Evolutionary conservation across 345 rosid genomes (phyloP), one percentile per base, ranked within the genome.

Genomic region (Raphanus raphanistrum): DNA sequence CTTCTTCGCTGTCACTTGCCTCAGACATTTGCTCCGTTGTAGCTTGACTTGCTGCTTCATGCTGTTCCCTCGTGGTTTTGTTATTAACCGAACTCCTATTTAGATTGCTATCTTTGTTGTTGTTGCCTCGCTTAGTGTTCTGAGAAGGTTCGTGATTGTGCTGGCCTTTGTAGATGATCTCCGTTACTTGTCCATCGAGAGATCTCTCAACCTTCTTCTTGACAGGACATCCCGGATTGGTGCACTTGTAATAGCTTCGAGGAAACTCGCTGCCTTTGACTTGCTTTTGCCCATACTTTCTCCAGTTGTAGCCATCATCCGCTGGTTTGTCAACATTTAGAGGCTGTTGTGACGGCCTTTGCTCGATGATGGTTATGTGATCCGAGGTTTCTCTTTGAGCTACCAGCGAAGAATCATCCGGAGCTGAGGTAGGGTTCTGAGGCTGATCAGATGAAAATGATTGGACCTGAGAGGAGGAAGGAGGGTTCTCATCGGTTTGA

Each of bases 211-310:
- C 91, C 74, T 93, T 90, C 77, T 93, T 93, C 97, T 88, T 91
- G 27, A 91, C 98, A 26, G 91, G 92, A 80, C 97, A 93, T 57
- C 67, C 83, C 4, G 88, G 85, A 79, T 71, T 81, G 0, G 97
- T 90, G 58, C 98, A 93, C 80, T 90, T 93, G 78, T 93, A 93
- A 76, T 93, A 93, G 85, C 98, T 91, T 73, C 95, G 85, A 29
- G 96, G 97, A 74, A 79, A 91, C 72, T 91, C 93, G 32, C 97
- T 86, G 48, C 98, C 97, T 80, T 94, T 94, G 28, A 91, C 94
- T 80, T 91, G 94, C 80, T 94, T 94, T 82, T 94, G 97, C 50
- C 97, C 96, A 33, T 94, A 94, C 83, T 94, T 94, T 63, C 98
- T 77, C 98, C 96, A 93, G 71, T 93, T 93, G 68, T 86, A 91